These are phyloP conservation scores for Rhizomucor pusillus DNA, from an alignment of 371 early-diverging fungal genomes.

Conservation along the genomic window DNA sequence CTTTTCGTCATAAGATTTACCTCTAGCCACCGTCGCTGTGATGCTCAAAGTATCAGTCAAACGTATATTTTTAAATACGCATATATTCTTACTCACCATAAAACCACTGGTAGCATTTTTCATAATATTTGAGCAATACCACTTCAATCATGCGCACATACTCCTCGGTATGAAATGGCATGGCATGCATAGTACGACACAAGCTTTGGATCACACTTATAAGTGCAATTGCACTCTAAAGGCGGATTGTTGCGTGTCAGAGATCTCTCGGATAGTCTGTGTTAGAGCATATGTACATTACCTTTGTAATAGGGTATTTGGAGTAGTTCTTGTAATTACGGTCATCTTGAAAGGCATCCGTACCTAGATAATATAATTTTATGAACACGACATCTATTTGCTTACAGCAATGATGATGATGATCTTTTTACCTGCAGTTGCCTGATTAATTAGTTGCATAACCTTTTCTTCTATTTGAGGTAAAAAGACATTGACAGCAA, in stretches of 20 bases:
- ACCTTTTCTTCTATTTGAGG: conserved; percentile 75
- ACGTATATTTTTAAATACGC: neutral
- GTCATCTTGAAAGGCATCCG: conserved; percentile 56
- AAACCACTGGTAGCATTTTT: conserved; percentile 72
- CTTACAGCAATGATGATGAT: neutral
- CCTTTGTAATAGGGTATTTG: conserved; percentile 53
- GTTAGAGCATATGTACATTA: conserved; percentile 10
- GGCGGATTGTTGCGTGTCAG: neutral
- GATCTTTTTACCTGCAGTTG: conserved; percentile 56
- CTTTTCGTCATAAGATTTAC: conserved; percentile 35
- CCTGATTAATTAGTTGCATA: conserved; percentile 62
- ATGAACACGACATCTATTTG: neutral
- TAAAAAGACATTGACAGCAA: conserved; percentile 71
- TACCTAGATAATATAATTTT: conserved; percentile 18
- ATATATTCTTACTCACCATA: conserved; percentile 43
- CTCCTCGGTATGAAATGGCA: conserved; percentile 80
- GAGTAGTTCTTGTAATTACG: conserved; percentile 47
- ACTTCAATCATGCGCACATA: conserved; percentile 77
- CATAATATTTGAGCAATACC: conserved; percentile 72
- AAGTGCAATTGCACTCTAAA: conserved; percentile 63
- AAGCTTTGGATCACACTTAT: conserved; percentile 65
- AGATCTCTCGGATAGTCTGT: neutral
- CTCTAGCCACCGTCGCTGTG: conserved; percentile 55
- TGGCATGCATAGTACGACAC: conserved; percentile 64
- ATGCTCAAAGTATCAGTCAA: neutral